phyloP scores from a whole-genome alignment of 2,329 filamentous ascomycete species.

The Hymenoscyphus scutula region DNA sequence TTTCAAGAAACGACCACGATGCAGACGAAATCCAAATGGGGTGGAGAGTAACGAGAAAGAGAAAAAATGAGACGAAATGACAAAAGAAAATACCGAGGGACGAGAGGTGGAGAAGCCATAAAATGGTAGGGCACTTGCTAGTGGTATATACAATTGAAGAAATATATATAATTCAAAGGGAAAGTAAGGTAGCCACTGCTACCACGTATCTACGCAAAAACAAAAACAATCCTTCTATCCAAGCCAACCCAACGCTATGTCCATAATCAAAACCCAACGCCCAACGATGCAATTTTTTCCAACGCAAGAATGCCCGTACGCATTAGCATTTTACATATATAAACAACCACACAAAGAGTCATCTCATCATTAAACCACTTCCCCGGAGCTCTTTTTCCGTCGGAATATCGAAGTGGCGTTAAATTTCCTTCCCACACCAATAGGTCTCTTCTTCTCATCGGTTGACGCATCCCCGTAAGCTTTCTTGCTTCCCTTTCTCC shows the following conservation, averaged over 20 bases:
- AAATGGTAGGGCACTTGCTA: not conserved
- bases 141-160: not conserved
- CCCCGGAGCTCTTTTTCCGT: not conserved
- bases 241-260: not conserved
- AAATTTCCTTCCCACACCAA: slow-evolving; percentile 5
- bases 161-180: not conserved
- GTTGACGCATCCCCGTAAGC: slow-evolving; percentile 27
- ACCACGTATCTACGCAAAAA: not conserved
- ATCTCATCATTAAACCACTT: not conserved
- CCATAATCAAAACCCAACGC: not conserved
- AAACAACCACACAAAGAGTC: not conserved
- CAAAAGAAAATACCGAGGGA: too few relatives aligned
- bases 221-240: not conserved
- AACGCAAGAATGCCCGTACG: not conserved
- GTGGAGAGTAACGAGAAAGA: too few relatives aligned
- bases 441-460: slow-evolving; percentile 23
- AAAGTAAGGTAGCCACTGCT: not conserved
- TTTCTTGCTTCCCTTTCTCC: slow-evolving; percentile 30
- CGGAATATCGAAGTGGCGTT: not conserved
- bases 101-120: too few relatives aligned
- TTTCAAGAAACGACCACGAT: too few relatives aligned
- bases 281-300: not conserved
- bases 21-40: too few relatives aligned
- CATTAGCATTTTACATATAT: not conserved
- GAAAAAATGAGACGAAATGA: too few relatives aligned